These are phyloP conservation scores for Pyrenophora graminea DNA, from an alignment of 2,329 filamentous ascomycete species.

Conservation along the genomic window DNA sequence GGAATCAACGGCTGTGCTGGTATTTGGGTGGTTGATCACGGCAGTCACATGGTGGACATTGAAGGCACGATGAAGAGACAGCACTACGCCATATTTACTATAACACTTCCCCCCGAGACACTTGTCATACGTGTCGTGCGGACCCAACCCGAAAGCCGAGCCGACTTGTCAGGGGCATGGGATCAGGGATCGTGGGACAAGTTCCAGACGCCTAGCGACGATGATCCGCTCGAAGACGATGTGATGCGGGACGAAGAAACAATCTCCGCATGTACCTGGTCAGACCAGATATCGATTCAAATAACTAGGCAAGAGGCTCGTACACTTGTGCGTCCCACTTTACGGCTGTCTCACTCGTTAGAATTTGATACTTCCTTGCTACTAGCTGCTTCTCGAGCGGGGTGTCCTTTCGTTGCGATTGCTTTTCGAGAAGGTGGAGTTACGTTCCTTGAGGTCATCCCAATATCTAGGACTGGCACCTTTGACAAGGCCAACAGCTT, in stretches of 20 bases:
- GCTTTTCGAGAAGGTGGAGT: conserved; percentile 23
- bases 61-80: conserved; percentile 31
- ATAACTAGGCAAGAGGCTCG: conserved; percentile 34
- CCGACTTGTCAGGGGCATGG: conserved; percentile 27
- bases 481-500: conserved; percentile 15
- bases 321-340: conserved; percentile 25
- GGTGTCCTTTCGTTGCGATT: conserved; percentile 23
- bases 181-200: conserved; percentile 34
- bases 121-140: conserved; percentile 35
- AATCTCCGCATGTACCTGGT: conserved; percentile 32
- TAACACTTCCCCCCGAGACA: conserved; percentile 43
- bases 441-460: conserved; percentile 30
- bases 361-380: conserved; percentile 25
- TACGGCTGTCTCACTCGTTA: conserved; percentile 22
- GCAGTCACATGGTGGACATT: conserved; percentile 31
- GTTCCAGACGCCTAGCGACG: conserved; percentile 25
- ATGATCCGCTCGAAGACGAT: conserved; percentile 27
- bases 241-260: conserved; percentile 40
- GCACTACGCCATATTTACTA: conserved; percentile 43
- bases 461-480: conserved; percentile 20
- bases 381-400: conserved; percentile 24
- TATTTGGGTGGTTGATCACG: conserved; percentile 46
- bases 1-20: conserved; percentile 41
- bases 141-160: conserved; percentile 24
- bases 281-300: conserved; percentile 33